Evolutionary conservation across 257 asterid species (phyloP).

Genomic region (Linaria vulgaris): DNA sequence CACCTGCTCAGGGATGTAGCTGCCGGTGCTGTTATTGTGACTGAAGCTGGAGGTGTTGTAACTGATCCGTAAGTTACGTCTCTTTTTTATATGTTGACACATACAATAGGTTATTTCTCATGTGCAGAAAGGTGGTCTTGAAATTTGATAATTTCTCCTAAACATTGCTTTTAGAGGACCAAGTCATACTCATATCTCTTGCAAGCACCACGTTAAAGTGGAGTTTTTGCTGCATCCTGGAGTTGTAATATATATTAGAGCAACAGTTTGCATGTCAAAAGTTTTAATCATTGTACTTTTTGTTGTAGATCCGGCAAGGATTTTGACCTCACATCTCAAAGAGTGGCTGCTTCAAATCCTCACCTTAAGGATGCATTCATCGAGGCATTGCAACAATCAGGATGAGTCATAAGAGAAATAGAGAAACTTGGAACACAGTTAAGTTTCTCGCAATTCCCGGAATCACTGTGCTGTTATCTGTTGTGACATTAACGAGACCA

Average conservation of each 20-base stretch:
- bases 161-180: background rate
- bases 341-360: constrained; percentile 70
- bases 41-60: constrained; percentile 78
- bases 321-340: constrained; percentile 67
- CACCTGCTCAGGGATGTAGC: constrained; percentile 73
- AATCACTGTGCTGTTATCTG: constrained; percentile 14
- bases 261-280: background rate
- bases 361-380: constrained; percentile 56
- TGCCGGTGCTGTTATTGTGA: constrained; percentile 79
- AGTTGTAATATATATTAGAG: background rate
- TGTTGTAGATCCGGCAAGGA: constrained; percentile 59
- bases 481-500: constrained; percentile 16
- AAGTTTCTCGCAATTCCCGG: constrained; percentile 23
- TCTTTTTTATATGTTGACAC: constrained; percentile 6
- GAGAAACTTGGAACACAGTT: constrained; percentile 14
- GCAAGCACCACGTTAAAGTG: background rate
- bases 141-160: too few relatives aligned
- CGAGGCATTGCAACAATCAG: constrained; percentile 51
- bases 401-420: constrained; percentile 32
- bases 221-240: background rate
- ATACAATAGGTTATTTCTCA: too few relatives aligned
- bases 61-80: constrained; percentile 73
- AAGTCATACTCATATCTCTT: background rate
- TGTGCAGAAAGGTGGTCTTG: too few relatives aligned
- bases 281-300: constrained; percentile 8